Evolutionary conservation across 495 filamentous ascomycete genomes (phyloP).

Genomic region (Chaetomidium leptoderma): DNA sequence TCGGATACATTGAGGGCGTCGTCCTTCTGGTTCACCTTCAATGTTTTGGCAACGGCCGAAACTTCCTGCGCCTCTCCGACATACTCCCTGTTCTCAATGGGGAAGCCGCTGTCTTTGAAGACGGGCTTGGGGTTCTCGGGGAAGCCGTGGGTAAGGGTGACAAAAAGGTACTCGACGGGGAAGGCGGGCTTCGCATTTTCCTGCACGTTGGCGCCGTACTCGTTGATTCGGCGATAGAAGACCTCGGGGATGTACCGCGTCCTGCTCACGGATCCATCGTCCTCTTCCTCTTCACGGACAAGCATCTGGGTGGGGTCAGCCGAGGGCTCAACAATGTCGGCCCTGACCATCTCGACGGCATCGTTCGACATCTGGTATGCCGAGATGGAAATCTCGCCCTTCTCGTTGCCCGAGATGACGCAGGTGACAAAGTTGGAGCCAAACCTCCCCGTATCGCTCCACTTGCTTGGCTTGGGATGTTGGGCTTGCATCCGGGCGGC

Average conservation of each 20-base stretch:
- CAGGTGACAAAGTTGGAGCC: constrained; percentile 98
- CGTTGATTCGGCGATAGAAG: constrained; percentile 92
- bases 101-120: constrained; percentile 68
- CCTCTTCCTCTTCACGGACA: constrained; percentile 85
- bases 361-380: constrained; percentile 93
- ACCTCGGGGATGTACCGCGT: constrained; percentile 95
- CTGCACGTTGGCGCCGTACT: constrained; percentile 92
- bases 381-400: constrained; percentile 81
- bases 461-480: constrained; percentile 87
- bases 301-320: constrained; percentile 93
- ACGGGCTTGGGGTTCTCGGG: constrained; percentile 70
- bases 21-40: constrained; percentile 47
- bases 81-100: constrained; percentile 83
- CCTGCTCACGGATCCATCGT: constrained; percentile 63
- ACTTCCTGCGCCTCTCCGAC: constrained; percentile 77
- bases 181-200: constrained; percentile 96
- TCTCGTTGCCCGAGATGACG: constrained; percentile 84
- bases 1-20: constrained; percentile 72
- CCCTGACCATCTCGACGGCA: constrained; percentile 93
- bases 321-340: constrained; percentile 91
- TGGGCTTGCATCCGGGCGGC: constrained; percentile 81
- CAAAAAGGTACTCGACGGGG: constrained; percentile 91
- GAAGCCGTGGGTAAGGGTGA: constrained; percentile 95
- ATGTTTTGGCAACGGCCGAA: constrained; percentile 37
- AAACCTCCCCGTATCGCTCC: constrained; percentile 92